These are phyloP conservation scores for Microcyclosporella mali DNA, from an alignment of 2,329 filamentous ascomycete genomes.

Conservation along the genomic window DNA sequence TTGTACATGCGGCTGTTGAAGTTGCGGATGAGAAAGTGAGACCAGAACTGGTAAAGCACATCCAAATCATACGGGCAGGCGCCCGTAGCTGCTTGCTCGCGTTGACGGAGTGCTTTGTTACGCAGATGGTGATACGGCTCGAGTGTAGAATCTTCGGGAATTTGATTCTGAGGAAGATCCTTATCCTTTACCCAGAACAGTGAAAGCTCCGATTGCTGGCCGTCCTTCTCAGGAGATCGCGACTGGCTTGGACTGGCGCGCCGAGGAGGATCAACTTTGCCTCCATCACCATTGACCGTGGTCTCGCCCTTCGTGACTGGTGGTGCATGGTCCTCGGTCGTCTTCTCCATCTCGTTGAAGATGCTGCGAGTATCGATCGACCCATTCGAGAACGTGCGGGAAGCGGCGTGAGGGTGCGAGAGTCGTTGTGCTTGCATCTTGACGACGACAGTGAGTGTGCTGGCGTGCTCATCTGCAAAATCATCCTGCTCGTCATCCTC, in stretches of 20 bases:
- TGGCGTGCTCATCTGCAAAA: slow-evolving; percentile 50
- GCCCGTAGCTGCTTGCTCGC: slow-evolving; percentile 39
- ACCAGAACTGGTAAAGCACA: slow-evolving; percentile 69
- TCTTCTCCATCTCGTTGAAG: slow-evolving; percentile 40
- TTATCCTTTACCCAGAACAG: slow-evolving; percentile 49
- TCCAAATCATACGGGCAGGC: slow-evolving; percentile 54
- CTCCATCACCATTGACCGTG: slow-evolving; percentile 21
- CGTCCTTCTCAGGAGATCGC: slow-evolving; percentile 14
- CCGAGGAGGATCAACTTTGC: slow-evolving; percentile 8
- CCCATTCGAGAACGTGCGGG: slow-evolving; percentile 51
- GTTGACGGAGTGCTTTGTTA: slow-evolving; percentile 46
- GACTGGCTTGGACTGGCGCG: slow-evolving; percentile 15
- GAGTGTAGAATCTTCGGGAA: slow-evolving; percentile 40
- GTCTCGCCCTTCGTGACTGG: slow-evolving; percentile 33
- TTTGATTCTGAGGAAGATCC: slow-evolving; percentile 37
- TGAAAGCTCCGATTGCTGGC: slow-evolving; percentile 17
- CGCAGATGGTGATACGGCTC: slow-evolving; percentile 47
- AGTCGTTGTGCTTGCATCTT: slow-evolving; percentile 30
- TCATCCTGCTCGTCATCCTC: slow-evolving; percentile 34
- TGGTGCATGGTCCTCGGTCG: slow-evolving; percentile 32
- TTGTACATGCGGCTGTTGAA: slow-evolving; percentile 71
- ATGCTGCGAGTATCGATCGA: slow-evolving; percentile 50
- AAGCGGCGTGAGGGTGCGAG: slow-evolving; percentile 36
- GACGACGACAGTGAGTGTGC: slow-evolving; percentile 49
- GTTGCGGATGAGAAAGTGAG: slow-evolving; percentile 63